Evolutionary conservation across 1,139 yeast genomes (phyloP).

Genomic region (Saccharomycopsis crataegensis): DNA sequence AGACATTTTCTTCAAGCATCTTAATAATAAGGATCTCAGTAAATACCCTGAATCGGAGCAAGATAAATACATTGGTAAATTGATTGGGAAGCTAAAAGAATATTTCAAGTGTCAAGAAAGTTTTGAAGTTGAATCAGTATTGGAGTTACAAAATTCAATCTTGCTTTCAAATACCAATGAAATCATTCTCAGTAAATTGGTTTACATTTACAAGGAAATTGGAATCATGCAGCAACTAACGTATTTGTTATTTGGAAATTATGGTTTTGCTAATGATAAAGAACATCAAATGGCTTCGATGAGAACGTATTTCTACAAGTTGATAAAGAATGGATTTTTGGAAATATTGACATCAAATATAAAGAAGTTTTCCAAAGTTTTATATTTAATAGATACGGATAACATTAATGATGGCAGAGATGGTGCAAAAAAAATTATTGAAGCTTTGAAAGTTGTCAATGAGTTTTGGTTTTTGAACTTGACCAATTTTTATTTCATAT

Average conservation of each 20-base stretch:
- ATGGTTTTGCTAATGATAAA: slow-evolving; percentile 27
- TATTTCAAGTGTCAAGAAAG: slow-evolving; percentile 11
- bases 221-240: slow-evolving; percentile 21
- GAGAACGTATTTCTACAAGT: slow-evolving; percentile 22
- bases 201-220: slow-evolving; percentile 9
- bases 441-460: slow-evolving; percentile 3
- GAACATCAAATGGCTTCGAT: slow-evolving; percentile 35
- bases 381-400: slow-evolving; percentile 11
- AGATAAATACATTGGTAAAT: slow-evolving; percentile 21
- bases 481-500: slow-evolving; percentile 13
- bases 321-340: slow-evolving; percentile 9
- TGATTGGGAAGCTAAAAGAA: slow-evolving; percentile 7
- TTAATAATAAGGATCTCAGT: slow-evolving; percentile 8
- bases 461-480: slow-evolving; percentile 18
- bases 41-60: slow-evolving; percentile 20
- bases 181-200: slow-evolving; percentile 10
- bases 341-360: slow-evolving; percentile 8
- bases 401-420: background rate
- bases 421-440: slow-evolving; percentile 4
- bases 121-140: slow-evolving; percentile 4
- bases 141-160: slow-evolving; percentile 10
- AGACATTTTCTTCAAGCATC: slow-evolving; percentile 12
- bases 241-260: slow-evolving; percentile 41
- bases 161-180: slow-evolving; percentile 16
- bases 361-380: slow-evolving; percentile 9